Evolutionary conservation across 2,329 filamentous ascomycete genomes (phyloP).

Genomic region (Chaetoscypha palmicola): DNA sequence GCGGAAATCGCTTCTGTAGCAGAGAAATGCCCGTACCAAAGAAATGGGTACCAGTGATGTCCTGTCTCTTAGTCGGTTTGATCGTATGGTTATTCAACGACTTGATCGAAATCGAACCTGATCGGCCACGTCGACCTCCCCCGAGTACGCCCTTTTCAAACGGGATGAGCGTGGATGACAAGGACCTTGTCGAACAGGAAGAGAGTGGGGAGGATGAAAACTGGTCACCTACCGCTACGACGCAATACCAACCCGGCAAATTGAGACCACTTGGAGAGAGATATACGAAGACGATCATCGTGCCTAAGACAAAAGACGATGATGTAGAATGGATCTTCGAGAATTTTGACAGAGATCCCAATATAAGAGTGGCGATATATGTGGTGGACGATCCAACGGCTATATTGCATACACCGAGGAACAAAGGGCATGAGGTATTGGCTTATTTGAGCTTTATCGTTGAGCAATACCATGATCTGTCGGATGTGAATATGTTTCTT

Average conservation of each 20-base stretch:
- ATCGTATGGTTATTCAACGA: background rate
- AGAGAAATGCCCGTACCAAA: background rate
- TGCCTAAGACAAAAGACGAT: slow-evolving; percentile 17
- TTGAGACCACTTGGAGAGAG: slow-evolving; percentile 12
- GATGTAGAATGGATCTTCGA: slow-evolving; percentile 21
- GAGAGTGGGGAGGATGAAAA: background rate
- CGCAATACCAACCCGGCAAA: slow-evolving; percentile 7
- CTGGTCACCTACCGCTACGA: background rate
- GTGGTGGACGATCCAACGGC: slow-evolving; percentile 23
- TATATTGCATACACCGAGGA: slow-evolving; percentile 44
- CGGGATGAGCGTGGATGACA: background rate
- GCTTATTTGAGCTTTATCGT: slow-evolving; percentile 49
- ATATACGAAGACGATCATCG: slow-evolving; percentile 20
- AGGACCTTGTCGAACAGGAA: background rate
- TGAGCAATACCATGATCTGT: slow-evolving; percentile 51
- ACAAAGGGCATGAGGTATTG: slow-evolving; percentile 32
- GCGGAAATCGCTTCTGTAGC: background rate
- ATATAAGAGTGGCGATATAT: slow-evolving; percentile 19
- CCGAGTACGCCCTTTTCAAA: background rate
- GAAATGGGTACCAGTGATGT: background rate
- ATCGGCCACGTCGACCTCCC: too few relatives aligned
- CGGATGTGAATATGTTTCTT: slow-evolving; percentile 28
- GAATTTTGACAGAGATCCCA: slow-evolving; percentile 13
- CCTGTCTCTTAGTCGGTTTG: background rate
- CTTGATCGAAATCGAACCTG: background rate